phyloP scores from a whole-genome alignment of 1,139 yeast genomes.

The Zygotorulaspora mrakii region DNA sequence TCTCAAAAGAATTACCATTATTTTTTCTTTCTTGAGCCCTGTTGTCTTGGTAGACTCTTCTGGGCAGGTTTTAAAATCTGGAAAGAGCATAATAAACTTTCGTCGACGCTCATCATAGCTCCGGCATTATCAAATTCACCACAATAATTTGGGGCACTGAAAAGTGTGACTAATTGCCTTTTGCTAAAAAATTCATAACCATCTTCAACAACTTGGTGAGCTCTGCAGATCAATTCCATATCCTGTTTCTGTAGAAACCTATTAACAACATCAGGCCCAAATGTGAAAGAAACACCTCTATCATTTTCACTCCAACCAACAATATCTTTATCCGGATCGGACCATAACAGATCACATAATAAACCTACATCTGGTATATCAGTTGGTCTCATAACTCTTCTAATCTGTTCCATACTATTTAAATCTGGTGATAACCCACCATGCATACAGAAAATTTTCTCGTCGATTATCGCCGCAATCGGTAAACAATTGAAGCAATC shows the following conservation, averaged over 20 bases:
- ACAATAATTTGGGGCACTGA: slow-evolving; percentile 96
- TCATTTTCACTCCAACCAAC: slow-evolving; percentile 98
- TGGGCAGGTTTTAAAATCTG: slow-evolving; percentile 98
- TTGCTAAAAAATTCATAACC: slow-evolving; percentile 96
- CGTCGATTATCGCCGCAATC: slow-evolving; percentile 96
- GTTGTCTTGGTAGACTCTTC: slow-evolving; percentile 46
- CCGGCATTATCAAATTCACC: slow-evolving; percentile 99
- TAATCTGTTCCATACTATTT: slow-evolving; percentile 95
- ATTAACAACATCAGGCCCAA: slow-evolving; percentile 96
- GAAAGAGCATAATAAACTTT: slow-evolving; percentile 91
- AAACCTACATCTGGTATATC: slow-evolving; percentile 97
- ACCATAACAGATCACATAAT: slow-evolving; percentile 93
- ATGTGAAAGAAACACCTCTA: slow-evolving; percentile 95
- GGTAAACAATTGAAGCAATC: slow-evolving; percentile 98
- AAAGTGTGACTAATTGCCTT: slow-evolving; percentile 90
- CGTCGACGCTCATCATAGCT: slow-evolving; percentile 99
- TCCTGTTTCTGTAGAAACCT: slow-evolving; percentile 93
- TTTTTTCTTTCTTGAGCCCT: slow-evolving; percentile 36
- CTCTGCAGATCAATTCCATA: slow-evolving; percentile 95
- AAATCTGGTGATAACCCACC: slow-evolving; percentile 97
- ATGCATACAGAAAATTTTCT: slow-evolving; percentile 96
- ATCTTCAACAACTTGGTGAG: slow-evolving; percentile 98
- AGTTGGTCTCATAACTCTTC: slow-evolving; percentile 98
- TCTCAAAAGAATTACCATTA: too few relatives aligned
- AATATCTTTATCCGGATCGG: slow-evolving; percentile 96